Conservation (phyloP, 306 rosid genomes). For the Begonia masoniana region DNA sequence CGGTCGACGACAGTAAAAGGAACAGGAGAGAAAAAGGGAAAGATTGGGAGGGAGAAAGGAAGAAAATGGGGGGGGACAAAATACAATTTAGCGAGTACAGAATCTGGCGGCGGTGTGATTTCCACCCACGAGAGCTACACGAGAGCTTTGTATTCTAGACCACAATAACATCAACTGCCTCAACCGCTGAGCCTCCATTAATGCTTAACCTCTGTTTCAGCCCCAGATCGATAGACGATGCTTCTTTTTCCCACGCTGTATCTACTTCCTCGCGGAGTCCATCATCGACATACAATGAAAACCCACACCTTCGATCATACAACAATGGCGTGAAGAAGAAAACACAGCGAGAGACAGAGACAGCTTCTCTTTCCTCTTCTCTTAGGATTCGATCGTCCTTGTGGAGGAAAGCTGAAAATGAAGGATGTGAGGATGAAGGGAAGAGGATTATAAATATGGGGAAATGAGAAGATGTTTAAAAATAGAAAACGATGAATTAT, state of each 20-base stretch:
- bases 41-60: conserved; percentile 5
- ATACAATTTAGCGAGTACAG: conserved; percentile 33
- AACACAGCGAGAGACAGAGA: neutral
- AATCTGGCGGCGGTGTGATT: conserved; percentile 55
- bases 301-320: neutral
- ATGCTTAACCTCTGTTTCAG: neutral
- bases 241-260: no score
- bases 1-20: neutral
- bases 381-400: neutral
- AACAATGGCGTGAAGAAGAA: neutral
- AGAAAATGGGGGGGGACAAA: conserved; percentile 1
- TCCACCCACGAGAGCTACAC: conserved; percentile 51
- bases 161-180: conserved; percentile 30
- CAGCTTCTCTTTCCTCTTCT: no score
- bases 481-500: neutral
- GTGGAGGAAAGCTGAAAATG: neutral
- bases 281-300: no score
- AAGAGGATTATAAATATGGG: neutral
- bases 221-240: conserved; percentile 12
- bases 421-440: neutral
- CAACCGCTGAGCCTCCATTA: conserved; percentile 43
- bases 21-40: neutral
- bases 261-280: no score
- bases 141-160: conserved; percentile 28
- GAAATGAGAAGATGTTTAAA: no score